Evolutionary conservation across 306 rosid species (phyloP).

Genomic region (Trichosanthes truncata): DNA sequence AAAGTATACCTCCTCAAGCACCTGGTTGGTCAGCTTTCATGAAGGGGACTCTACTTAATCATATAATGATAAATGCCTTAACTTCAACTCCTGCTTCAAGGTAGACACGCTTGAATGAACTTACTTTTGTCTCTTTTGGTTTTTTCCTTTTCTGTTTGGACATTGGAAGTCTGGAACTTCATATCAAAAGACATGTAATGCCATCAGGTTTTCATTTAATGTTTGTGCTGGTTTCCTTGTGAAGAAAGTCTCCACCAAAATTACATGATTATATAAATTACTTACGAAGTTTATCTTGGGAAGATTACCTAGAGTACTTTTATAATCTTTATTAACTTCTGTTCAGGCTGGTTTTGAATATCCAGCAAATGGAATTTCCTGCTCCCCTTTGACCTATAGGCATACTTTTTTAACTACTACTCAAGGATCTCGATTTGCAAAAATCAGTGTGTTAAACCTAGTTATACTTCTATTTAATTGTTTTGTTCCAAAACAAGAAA

Average conservation of each 20-base stretch:
- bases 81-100: constrained; percentile 89
- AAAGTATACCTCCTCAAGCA: constrained; percentile 59
- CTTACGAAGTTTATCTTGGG: not conserved
- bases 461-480: not conserved
- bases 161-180: not conserved
- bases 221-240: constrained; percentile 1
- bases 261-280: constrained; percentile 2
- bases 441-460: not conserved
- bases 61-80: constrained; percentile 57
- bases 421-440: not conserved
- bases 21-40: constrained; percentile 86
- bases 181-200: not conserved
- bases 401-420: not conserved
- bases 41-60: constrained; percentile 69
- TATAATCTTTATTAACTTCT: not conserved
- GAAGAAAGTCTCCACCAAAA: not conserved
- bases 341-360: not conserved
- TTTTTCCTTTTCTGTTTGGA: not conserved
- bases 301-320: not conserved
- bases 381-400: not conserved
- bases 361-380: not conserved
- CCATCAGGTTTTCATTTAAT: not conserved
- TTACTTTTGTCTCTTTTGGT: not conserved
- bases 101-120: constrained; percentile 23
- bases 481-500: not conserved